phyloP scores from a whole-genome alignment of 371 early-diverging fungal genomes.

The Syncephalastrum monosporum region DNA sequence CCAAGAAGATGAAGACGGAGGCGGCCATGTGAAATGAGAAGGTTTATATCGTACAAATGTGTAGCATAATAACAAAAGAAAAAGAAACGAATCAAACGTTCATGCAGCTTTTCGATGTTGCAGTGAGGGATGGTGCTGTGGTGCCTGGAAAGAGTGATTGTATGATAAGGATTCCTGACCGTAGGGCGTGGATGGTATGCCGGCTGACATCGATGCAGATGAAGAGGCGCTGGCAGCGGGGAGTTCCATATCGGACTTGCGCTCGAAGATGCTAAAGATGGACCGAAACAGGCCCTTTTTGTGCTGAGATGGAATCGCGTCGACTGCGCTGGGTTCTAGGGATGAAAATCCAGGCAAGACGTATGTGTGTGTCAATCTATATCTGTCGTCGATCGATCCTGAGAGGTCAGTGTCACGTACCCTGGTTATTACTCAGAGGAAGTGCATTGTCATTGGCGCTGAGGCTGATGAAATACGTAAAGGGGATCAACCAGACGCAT shows the following conservation, averaged over 20 bases:
- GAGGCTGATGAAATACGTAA: constrained; percentile 82
- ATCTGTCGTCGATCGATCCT: not conserved
- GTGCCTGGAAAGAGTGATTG: not conserved
- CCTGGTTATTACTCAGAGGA: constrained; percentile 58
- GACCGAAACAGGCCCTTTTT: constrained; percentile 22
- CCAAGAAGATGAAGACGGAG: constrained; percentile 10
- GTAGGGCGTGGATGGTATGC: not conserved
- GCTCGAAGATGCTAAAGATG: constrained; percentile 13
- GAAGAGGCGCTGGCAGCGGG: constrained; percentile 4
- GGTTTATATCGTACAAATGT: not conserved
- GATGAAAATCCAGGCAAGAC: not conserved
- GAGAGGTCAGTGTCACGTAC: not conserved
- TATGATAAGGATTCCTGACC: not conserved
- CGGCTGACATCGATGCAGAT: constrained; percentile 2
- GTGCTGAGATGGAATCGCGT: constrained; percentile 18
- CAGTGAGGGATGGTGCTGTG: constrained; percentile 3
- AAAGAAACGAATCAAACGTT: not conserved
- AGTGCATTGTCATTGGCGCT: constrained; percentile 85
- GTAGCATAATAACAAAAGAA: not conserved
- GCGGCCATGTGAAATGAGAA: constrained; percentile 1
- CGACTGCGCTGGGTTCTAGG: constrained; percentile 15
- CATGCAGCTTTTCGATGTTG: constrained; percentile 22
- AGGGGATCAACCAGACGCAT: constrained; percentile 86
- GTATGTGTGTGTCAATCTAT: not conserved
- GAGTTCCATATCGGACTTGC: constrained; percentile 7